phyloP scores from a whole-genome alignment of 768 basidiomycete genomes.

The Auricularia heimuer region DNA sequence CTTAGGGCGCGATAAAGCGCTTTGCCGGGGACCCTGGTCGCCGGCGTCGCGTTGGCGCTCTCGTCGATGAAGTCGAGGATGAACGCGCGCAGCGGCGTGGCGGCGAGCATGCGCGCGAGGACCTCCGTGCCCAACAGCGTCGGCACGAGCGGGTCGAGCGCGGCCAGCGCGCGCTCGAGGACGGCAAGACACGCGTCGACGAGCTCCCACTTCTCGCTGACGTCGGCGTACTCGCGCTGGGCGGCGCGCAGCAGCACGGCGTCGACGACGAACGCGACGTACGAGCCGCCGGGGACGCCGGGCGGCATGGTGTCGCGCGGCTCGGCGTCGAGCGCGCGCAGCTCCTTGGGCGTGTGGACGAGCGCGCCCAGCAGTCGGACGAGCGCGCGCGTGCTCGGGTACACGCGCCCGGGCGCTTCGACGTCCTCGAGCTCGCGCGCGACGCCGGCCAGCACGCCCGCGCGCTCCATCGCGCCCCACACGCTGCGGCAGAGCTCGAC shows the following conservation, averaged over 20 bases:
- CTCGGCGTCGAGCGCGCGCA: slow-evolving; percentile 47
- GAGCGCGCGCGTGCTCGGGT: slow-evolving; percentile 80
- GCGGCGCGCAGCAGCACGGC: slow-evolving; percentile 49
- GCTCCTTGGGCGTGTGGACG: slow-evolving; percentile 71
- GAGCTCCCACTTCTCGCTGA: slow-evolving; percentile 76
- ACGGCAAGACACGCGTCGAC: slow-evolving; percentile 79
- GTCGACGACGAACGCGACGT: slow-evolving; percentile 79
- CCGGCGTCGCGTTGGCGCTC: slow-evolving; percentile 27
- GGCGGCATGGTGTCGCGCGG: slow-evolving; percentile 71
- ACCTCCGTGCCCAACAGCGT: slow-evolving; percentile 81
- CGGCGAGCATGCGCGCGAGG: slow-evolving; percentile 67
- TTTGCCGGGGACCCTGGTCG: slow-evolving; percentile 25
- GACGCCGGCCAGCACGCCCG: slow-evolving; percentile 76
- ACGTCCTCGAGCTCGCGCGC: slow-evolving; percentile 83
- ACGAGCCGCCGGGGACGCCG: slow-evolving; percentile 37
- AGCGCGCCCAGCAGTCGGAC: slow-evolving; percentile 71
- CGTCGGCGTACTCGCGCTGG: slow-evolving; percentile 57
- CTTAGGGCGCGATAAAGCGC: slow-evolving; percentile 75
- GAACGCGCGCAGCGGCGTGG: slow-evolving; percentile 57
- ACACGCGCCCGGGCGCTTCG: slow-evolving; percentile 66
- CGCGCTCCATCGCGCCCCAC: slow-evolving; percentile 76
- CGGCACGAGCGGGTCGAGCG: slow-evolving; percentile 52
- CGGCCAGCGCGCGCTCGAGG: slow-evolving; percentile 73
- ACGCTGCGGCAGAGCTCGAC: slow-evolving; percentile 75
- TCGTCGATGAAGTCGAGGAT: slow-evolving; percentile 76